Conservation (phyloP, 495 filamentous ascomycete species). For the Penicillium longicatenatum region DNA sequence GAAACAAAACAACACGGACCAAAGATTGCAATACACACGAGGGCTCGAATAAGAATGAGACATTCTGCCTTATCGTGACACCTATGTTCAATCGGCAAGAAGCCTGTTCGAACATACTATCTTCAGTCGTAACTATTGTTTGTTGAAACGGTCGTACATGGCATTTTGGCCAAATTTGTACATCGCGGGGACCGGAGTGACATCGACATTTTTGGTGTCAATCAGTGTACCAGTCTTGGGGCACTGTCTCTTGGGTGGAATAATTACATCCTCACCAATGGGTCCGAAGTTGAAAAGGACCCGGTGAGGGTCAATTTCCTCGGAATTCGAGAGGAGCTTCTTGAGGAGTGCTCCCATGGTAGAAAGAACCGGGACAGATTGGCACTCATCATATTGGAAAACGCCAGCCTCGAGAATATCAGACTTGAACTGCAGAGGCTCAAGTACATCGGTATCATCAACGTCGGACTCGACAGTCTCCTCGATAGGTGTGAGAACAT, state of each 20-base stretch:
- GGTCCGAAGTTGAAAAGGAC: slow-evolving; percentile 4
- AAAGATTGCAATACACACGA: not conserved
- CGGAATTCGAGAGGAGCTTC: not conserved
- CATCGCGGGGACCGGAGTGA: not conserved
- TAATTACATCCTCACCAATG: not conserved
- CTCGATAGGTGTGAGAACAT: no score
- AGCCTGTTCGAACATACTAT: not conserved
- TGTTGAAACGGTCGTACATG: no score
- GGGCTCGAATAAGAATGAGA: not conserved
- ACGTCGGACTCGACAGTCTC: no score
- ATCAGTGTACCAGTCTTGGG: not conserved
- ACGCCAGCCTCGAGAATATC: not conserved
- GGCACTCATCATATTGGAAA: not conserved
- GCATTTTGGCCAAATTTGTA: not conserved
- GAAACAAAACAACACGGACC: not conserved
- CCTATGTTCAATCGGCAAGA: not conserved
- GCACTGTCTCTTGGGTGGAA: not conserved
- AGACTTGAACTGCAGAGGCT: not conserved
- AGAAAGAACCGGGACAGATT: not conserved
- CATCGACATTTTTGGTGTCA: not conserved
- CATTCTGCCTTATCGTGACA: not conserved
- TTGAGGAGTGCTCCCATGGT: not conserved
- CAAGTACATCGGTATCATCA: no score
- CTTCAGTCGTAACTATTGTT: not conserved
- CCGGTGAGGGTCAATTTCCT: not conserved